These are phyloP conservation scores for Paraleonurus japonicus DNA, from an alignment of 257 asterid species.

Conservation along the genomic window DNA sequence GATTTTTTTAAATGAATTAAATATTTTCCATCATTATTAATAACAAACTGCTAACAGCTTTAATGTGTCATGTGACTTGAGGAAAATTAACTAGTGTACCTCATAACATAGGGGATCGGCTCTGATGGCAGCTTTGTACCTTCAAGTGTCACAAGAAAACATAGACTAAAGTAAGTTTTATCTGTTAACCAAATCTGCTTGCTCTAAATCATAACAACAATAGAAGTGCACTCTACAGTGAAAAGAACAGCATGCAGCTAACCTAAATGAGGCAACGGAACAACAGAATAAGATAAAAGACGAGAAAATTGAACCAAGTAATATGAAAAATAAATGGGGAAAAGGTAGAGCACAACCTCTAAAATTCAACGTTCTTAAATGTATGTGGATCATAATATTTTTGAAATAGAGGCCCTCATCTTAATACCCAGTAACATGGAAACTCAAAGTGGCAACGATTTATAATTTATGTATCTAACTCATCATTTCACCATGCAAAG, in stretches of 20 bases:
- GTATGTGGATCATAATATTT: background rate
- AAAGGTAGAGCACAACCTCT: background rate
- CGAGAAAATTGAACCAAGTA: conserved; percentile 5
- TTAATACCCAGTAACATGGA: background rate
- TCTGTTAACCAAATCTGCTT: conserved; percentile 9
- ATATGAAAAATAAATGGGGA: conserved; percentile 6
- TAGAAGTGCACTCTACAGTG: background rate
- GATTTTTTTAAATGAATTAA: background rate
- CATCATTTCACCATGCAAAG: background rate
- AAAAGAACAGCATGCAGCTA: conserved; percentile 20
- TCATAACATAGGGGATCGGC: conserved; percentile 98
- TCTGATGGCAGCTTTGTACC: conserved; percentile 98
- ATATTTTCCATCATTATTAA: conserved; percentile 8
- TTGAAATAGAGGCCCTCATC: background rate
- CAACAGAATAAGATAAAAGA: background rate
- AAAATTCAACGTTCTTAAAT: background rate
- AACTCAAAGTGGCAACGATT: background rate
- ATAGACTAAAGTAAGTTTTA: conserved; percentile 24
- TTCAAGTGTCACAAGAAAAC: conserved; percentile 39
- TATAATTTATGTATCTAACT: background rate
- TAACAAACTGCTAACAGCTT: conserved; percentile 1
- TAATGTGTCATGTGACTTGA: conserved; percentile 11
- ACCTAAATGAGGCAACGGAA: conserved; percentile 8
- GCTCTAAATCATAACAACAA: conserved; percentile 15
- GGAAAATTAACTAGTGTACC: conserved; percentile 44